A percentile compares a stretch with the other conserved stretches of the same genome.
phyloP scores from a whole-genome alignment of 257 asterid species.

The Jacaranda mimosifolia region DNA sequence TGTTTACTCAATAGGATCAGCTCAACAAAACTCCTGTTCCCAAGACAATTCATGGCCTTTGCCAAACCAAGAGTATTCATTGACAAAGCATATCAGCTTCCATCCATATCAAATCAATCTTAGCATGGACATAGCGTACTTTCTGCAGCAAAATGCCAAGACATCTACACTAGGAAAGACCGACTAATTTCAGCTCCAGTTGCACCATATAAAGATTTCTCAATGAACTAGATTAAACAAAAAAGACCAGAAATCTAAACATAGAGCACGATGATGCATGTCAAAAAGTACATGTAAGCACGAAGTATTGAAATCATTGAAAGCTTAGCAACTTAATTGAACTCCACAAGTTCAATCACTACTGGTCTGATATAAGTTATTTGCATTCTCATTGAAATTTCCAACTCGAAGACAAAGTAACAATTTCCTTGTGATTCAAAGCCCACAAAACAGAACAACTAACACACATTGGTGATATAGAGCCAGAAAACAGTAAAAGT shows the following conservation, averaged over 20 bases:
- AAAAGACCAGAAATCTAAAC: constrained; percentile 5
- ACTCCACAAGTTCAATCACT: neutral
- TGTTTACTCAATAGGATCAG: constrained; percentile 18
- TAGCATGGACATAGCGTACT: constrained; percentile 82
- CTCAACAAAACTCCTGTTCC: constrained; percentile 21
- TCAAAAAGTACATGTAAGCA: neutral
- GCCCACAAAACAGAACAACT: constrained; percentile 17
- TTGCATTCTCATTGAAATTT: neutral
- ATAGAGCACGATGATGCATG: constrained; percentile 23
- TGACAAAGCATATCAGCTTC: constrained; percentile 85
- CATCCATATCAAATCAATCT: constrained; percentile 87
- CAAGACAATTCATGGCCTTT: constrained; percentile 79
- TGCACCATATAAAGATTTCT: too few species aligned
- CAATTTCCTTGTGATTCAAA: constrained; percentile 16
- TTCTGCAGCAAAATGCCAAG: constrained; percentile 96
- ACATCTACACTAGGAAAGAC: constrained; percentile 73
- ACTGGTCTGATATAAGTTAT: neutral
- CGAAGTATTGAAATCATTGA: too few species aligned
- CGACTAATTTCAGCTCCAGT: neutral
- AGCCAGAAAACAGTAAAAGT: neutral
- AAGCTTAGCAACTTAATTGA: too few species aligned
- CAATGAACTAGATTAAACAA: neutral
- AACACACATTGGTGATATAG: constrained; percentile 5
- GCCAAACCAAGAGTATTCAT: constrained; percentile 98
- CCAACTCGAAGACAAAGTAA: constrained; percentile 20